Evolutionary conservation across 371 early-diverging fungal genomes (phyloP), one percentile per base, ranked within the genome.

Genomic region (Zychaea mexicana): DNA sequence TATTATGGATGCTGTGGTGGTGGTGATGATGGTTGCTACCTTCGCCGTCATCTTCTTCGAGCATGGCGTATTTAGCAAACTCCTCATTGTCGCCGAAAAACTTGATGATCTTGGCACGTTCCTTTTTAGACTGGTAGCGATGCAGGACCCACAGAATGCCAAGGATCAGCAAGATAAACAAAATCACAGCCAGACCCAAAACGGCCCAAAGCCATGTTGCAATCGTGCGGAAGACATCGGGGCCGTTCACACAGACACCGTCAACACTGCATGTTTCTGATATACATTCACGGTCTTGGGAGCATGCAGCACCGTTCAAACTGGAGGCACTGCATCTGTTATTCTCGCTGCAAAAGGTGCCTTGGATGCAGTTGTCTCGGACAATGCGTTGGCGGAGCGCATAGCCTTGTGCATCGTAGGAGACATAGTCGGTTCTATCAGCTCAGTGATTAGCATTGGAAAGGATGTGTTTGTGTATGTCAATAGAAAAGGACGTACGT

Each of bases 41-140:
- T 28, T 53, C 53, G 7, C n/a, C 22, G 21, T 52, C 59, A 32
- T 62, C 62, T 38, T 67, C 57, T 36, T 67, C 67, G 15, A 67
- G 38, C 73, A 76, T 71, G 13, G 79, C 79, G 61, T 79, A 71
- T 30, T 72, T 77, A 9, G 68, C 71, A 61, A 81, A 81, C 38
- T 74, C 72, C 36, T 82, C 71, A 28, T 79, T 75, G 39, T 77
- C 71, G 3, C 71, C 79, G 68, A 79, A 82, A 62, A 82, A 82
- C 17, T 64, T 65, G 22, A 27, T 47, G 19, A 72, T 71, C 63
- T 77, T 77, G 26, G 61, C 74, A 52, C 72, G 77, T 39, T 79
- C 82, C 47, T 71, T 66, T 30, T 68, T 70, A 22, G 79, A 76
- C 55, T 82, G 82, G 57, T 74, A 82, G 4, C 79, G 74, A 61